phyloP scores from a whole-genome alignment of 352 stramenopile genomes.

The Plasmopara viticola region DNA sequence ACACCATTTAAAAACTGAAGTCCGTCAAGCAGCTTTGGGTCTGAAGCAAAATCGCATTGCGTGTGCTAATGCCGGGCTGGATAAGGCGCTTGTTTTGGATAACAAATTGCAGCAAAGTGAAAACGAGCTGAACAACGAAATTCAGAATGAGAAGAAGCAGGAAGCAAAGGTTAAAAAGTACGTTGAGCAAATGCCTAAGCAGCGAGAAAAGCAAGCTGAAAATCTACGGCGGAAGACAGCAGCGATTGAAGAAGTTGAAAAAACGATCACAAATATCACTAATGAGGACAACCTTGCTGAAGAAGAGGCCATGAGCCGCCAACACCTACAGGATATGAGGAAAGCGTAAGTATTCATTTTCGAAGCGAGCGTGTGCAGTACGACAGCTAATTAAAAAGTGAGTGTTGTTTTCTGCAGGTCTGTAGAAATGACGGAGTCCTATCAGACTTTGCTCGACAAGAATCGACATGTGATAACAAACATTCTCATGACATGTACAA shows the following conservation, averaged over 20 bases:
- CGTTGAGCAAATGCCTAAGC: slow-evolving; percentile 44
- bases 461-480: slow-evolving; percentile 57
- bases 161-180: slow-evolving; percentile 44
- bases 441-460: slow-evolving; percentile 47
- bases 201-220: slow-evolving; percentile 41
- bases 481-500: slow-evolving; percentile 52
- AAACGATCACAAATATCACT: slow-evolving; percentile 59
- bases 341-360: slow-evolving; percentile 39
- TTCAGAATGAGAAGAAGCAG: slow-evolving; percentile 42
- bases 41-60: slow-evolving; percentile 65
- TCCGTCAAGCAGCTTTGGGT: slow-evolving; percentile 41
- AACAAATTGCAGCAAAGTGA: slow-evolving; percentile 46
- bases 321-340: slow-evolving; percentile 41
- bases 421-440: slow-evolving; percentile 39
- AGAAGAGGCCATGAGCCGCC: slow-evolving; percentile 32
- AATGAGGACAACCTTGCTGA: slow-evolving; percentile 49
- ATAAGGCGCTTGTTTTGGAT: slow-evolving; percentile 50
- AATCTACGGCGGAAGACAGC: slow-evolving; percentile 38
- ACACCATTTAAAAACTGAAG: slow-evolving; percentile 56
- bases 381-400: neutral
- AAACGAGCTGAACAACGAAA: slow-evolving; percentile 47
- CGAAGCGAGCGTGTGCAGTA: too few relatives aligned
- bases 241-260: slow-evolving; percentile 62
- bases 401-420: slow-evolving; percentile 23
- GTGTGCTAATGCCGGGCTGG: slow-evolving; percentile 45